These are phyloP conservation scores for Vitis labrusca DNA, from an alignment of 164 flowering plant genomes.

Conservation along the genomic window DNA sequence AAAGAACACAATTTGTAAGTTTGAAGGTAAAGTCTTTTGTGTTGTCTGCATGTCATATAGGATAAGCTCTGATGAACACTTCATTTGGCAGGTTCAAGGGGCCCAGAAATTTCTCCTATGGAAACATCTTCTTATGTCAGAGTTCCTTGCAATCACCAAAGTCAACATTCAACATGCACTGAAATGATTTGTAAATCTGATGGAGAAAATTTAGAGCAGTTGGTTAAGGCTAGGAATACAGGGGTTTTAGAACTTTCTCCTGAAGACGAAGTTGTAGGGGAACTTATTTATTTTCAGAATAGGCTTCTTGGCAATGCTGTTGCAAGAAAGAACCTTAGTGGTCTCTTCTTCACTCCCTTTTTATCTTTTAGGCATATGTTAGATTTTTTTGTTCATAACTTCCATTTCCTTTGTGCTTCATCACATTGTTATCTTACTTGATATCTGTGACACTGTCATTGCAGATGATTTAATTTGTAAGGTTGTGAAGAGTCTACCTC, in stretches of 20 bases:
- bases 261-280: conserved; percentile 90
- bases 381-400: conserved; percentile 4
- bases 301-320: conserved; percentile 53
- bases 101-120: conserved; percentile 15
- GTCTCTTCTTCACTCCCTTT: conserved; percentile 33
- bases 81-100: conserved; percentile 37
- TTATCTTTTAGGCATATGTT: background rate
- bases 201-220: conserved; percentile 35
- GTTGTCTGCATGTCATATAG: background rate
- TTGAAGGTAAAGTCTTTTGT: conserved; percentile 32
- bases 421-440: background rate
- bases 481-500: conserved; percentile 62
- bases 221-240: conserved; percentile 46
- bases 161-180: conserved; percentile 19
- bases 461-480: conserved; percentile 72
- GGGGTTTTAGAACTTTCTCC: conserved; percentile 61
- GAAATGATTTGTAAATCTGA: conserved; percentile 17
- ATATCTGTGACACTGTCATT: conserved; percentile 2
- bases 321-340: conserved; percentile 55
- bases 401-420: background rate
- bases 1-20: conserved; percentile 12
- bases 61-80: conserved; percentile 8
- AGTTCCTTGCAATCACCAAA: conserved; percentile 27
- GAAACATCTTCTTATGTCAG: conserved; percentile 34
- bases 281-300: conserved; percentile 74